Conservation (phyloP, 139 green algal species). For the Coccomyxa sp. region DNA sequence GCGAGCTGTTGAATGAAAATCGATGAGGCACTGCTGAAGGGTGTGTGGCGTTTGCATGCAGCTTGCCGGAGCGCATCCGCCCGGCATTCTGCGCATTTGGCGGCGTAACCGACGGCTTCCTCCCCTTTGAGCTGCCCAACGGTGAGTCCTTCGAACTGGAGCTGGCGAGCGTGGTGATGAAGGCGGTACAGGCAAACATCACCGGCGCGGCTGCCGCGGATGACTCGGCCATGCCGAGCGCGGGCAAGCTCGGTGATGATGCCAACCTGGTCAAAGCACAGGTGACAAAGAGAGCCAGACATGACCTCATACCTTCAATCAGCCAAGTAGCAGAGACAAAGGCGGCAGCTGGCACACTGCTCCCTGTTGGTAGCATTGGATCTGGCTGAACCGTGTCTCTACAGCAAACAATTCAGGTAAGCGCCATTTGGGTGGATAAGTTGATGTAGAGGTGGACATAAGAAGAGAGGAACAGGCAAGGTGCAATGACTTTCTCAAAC, state of each 20-base stretch:
- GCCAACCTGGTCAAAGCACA: conserved; percentile 15
- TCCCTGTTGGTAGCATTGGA: not conserved
- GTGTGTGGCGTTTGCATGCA: not conserved
- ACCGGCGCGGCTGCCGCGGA: not conserved
- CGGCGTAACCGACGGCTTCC: conserved; percentile 58
- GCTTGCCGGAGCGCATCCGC: conserved; percentile 42
- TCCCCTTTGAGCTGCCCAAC: conserved; percentile 34
- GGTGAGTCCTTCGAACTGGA: conserved; percentile 9
- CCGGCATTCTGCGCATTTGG: conserved; percentile 54
- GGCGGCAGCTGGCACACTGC: not conserved
- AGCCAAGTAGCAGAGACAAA: not conserved
- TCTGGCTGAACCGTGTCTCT: not conserved
- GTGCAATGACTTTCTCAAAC: not conserved
- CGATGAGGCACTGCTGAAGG: not conserved
- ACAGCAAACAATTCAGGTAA: not conserved
- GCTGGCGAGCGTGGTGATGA: conserved; percentile 41
- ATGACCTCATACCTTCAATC: not conserved
- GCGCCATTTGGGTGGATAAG: not conserved
- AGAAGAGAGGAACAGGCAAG: not conserved
- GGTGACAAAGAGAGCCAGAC: not conserved
- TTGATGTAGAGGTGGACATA: not conserved
- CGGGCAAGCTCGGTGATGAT: conserved; percentile 51
- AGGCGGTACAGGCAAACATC: conserved; percentile 22
- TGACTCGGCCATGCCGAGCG: conserved; percentile 3
- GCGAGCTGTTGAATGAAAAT: not conserved